Percentiles rank a stretch among this genome's conserved stretches.
These are phyloP conservation scores for Kodamaea alishanica DNA, from an alignment of 1,139 yeast species.

Conservation along the genomic window DNA sequence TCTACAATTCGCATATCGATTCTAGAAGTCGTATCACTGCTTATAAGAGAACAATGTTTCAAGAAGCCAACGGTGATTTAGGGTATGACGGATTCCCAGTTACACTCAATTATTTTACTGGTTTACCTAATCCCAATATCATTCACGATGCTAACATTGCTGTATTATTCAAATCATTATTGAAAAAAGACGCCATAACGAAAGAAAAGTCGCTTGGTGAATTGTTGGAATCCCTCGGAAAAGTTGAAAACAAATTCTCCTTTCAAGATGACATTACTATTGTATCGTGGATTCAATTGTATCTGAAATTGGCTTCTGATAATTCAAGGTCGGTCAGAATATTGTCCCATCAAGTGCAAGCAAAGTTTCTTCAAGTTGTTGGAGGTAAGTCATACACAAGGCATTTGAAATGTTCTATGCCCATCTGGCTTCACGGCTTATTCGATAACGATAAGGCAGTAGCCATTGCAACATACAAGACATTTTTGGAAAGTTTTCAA, in stretches of 20 bases:
- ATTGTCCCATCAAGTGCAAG: constrained; percentile 62
- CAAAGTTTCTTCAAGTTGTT: constrained; percentile 42
- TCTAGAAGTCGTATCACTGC: too few species aligned
- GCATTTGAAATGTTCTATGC: constrained; percentile 66
- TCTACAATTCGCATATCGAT: too few species aligned
- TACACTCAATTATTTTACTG: constrained; percentile 72
- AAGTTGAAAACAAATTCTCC: constrained; percentile 10
- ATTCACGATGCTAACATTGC: constrained; percentile 57
- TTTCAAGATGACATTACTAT: constrained; percentile 47
- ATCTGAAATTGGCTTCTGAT: constrained; percentile 74
- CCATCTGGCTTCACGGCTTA: constrained; percentile 67
- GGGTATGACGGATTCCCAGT: constrained; percentile 62
- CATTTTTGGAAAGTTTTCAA: constrained; percentile 54
- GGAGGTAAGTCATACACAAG: constrained; percentile 61
- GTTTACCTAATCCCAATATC: constrained; percentile 65
- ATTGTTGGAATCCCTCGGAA: constrained; percentile 23
- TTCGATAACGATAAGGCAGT: constrained; percentile 69
- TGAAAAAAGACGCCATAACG: constrained; percentile 79
- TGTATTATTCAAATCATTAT: constrained; percentile 66
- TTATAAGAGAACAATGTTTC: background rate
- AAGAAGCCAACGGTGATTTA: constrained; percentile 21
- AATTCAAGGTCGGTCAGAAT: constrained; percentile 62
- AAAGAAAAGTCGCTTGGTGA: constrained; percentile 76
- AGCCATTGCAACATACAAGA: constrained; percentile 44
- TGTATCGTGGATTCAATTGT: constrained; percentile 74